Evolutionary conservation across 257 asterid species (phyloP), one percentile per base, ranked within the genome.

Genomic region (Nicotiana tomentosiformis): DNA sequence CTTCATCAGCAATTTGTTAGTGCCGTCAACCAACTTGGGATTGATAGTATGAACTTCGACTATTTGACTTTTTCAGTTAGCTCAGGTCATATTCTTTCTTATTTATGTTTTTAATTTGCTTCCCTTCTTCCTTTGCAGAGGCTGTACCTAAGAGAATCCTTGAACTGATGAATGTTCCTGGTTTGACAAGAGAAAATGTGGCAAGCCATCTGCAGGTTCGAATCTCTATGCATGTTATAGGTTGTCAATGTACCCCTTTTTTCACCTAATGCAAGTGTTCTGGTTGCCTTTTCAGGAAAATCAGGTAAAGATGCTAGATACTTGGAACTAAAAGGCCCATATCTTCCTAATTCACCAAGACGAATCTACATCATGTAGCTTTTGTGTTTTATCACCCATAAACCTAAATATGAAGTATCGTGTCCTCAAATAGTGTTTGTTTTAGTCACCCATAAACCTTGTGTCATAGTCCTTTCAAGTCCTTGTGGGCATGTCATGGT

Each of bases 71-170:
- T 84, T 82, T 26, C 67, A 77, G 55, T 77, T 11, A 30, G 46
- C 15, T 43, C 49, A 33, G 67, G 49, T 67, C 26, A 51, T 46
- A 9, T 23, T 49, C 49, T 49, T 67, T 35, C 30, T 4, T 82
- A 14, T 60, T 12, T 74, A 4, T 69, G 20, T 86, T 65, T 39
- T 67, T 85, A 72, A 77, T 82, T 49, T 83, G 62, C 69, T 80
- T 58, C 16, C 30, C 66, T 74, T 81, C 81, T 23, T 76, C 43
- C 80, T 78, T 81, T 83, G 35, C 93, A 94, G 98, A 92, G 88
- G 98, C 98, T 85, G 98, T 93, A 49, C 98, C 98, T 32, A 94
- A 94, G 87, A 89, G 97, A 85, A 91, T 94, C 81, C 97, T 94
- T 39, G 97, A 94, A 87, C 72, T 91, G 89, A 94, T 94, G 98